These are phyloP conservation scores for Suhomyces faveliae DNA, from an alignment of 805 yeast genomes.

Conservation along the genomic window DNA sequence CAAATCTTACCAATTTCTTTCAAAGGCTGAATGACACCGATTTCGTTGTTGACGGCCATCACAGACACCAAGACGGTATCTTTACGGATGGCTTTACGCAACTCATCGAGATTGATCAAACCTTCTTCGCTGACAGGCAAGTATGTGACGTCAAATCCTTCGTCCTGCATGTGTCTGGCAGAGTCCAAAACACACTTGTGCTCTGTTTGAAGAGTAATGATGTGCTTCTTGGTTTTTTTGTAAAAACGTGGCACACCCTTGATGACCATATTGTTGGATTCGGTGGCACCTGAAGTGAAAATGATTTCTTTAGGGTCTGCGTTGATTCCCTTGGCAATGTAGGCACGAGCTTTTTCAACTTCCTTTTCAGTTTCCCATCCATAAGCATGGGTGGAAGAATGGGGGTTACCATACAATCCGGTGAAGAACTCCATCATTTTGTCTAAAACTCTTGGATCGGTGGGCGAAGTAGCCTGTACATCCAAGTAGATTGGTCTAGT, in stretches of 20 bases:
- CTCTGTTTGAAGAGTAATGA: slow-evolving; percentile 94
- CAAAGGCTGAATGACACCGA: slow-evolving; percentile 94
- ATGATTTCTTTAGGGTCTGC: slow-evolving; percentile 97
- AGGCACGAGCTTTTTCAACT: slow-evolving; percentile 80
- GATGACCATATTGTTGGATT: slow-evolving; percentile 89
- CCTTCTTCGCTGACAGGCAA: slow-evolving; percentile 83
- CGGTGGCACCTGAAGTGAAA: slow-evolving; percentile 98
- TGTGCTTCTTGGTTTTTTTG: slow-evolving; percentile 84
- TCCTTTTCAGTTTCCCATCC: slow-evolving; percentile 98
- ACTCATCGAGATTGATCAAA: slow-evolving; percentile 69
- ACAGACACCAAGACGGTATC: slow-evolving; percentile 88
- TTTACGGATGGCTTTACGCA: slow-evolving; percentile 81
- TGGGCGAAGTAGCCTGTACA: slow-evolving; percentile 98
- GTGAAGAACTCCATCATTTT: slow-evolving; percentile 83
- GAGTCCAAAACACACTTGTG: slow-evolving; percentile 99
- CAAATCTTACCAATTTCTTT: slow-evolving; percentile 91
- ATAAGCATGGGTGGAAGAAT: slow-evolving; percentile 92
- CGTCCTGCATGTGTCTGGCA: slow-evolving; percentile 91
- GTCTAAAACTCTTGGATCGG: slow-evolving; percentile 93
- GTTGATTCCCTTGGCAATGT: slow-evolving; percentile 78
- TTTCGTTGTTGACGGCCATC: slow-evolving; percentile 98
- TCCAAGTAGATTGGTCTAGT: slow-evolving; percentile 92
- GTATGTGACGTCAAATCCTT: slow-evolving; percentile 94
- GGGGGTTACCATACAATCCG: slow-evolving; percentile 96
- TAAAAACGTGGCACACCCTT: slow-evolving; percentile 97